Base-by-base conservation (phyloP, 2,329 filamentous ascomycete genomes). In the Periconia sp. region DNA sequence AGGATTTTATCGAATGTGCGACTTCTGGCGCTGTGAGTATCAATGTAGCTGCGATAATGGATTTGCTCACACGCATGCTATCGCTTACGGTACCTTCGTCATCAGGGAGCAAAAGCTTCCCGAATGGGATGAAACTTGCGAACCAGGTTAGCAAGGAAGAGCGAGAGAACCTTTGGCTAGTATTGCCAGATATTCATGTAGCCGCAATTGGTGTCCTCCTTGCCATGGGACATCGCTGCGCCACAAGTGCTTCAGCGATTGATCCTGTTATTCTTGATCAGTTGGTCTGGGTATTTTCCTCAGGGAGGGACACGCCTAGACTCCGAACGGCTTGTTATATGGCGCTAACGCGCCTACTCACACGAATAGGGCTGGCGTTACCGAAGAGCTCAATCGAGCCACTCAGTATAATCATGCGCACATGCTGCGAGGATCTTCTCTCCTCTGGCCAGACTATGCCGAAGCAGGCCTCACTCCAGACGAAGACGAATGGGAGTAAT, bases 111-210 rank as follows among this genome's bases (percentile, higher is more conserved):
- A 76, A 73, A 2, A 70, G 44, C 11, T 59, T 57, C 25, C 61
- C 57, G 10, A 61, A 52, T 21, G 44, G 40, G 8, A 40, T 83
- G n/a, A 81, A 85, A 47, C 76, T 85, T 46, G 92, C 91, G 56
- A 77, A 84, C 6, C 86, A 89, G 50, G 82, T 94, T 50, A 80
- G 84, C 22, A 82, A 87, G 48, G 88, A 95, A 36, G 92, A 96
- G 69, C 86, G 86, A 48, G 89, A 95, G 39, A 82, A 85, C 31
- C 77, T 96, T 3, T 92, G 88, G 82, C 74, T 80, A 33, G 76
- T 82, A 13, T 77, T 96, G 9, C 88, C 92, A 4, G 77, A 80
- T 8, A 81, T 96, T 26, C 90, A 96, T 60, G 70, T 84, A 11
- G 83, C 87, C 11, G 80, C 83, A n/a, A 72, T 95, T 40, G 70